Evolutionary conservation across 164 flowering plant species (phyloP).

Genomic region (Brasenia schreberi): DNA sequence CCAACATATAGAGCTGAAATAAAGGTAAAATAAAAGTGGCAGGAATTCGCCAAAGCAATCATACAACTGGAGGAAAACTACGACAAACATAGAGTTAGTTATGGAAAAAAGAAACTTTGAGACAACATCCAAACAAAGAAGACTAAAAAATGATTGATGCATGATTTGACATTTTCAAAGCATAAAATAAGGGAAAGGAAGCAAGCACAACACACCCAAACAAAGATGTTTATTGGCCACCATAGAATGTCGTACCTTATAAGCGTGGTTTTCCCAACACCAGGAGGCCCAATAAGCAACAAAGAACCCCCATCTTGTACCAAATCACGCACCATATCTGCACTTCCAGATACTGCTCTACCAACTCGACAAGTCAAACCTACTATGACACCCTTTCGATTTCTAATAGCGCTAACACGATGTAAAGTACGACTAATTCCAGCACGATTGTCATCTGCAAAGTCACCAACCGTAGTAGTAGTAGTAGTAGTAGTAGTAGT

Average conservation of each 20-base stretch:
- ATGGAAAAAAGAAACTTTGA: not conserved
- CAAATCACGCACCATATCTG: slow-evolving; percentile 63
- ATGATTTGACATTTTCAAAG: not conserved
- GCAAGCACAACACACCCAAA: no score
- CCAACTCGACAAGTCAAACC: slow-evolving; percentile 97
- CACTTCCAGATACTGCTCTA: slow-evolving; percentile 86
- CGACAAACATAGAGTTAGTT: no score
- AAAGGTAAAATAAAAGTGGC: no score
- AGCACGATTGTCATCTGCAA: slow-evolving; percentile 86
- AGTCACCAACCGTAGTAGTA: slow-evolving; percentile 98
- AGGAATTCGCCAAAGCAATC: no score
- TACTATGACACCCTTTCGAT: slow-evolving; percentile 67
- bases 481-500: no score
- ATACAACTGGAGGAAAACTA: no score
- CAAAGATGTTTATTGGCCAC: not conserved
- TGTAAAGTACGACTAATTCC: slow-evolving; percentile 93
- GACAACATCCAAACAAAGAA: not conserved
- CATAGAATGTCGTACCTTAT: slow-evolving; percentile 36
- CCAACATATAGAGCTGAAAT: no score
- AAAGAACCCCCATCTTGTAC: slow-evolving; percentile 74
- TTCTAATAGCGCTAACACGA: slow-evolving; percentile 83
- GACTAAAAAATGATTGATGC: not conserved
- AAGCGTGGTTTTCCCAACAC: slow-evolving; percentile 96
- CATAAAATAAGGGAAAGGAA: not conserved
- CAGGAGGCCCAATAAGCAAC: slow-evolving; percentile 93